Evolutionary conservation across 2,329 filamentous ascomycete species (phyloP).

Genomic region (Fusarium abutilonis): DNA sequence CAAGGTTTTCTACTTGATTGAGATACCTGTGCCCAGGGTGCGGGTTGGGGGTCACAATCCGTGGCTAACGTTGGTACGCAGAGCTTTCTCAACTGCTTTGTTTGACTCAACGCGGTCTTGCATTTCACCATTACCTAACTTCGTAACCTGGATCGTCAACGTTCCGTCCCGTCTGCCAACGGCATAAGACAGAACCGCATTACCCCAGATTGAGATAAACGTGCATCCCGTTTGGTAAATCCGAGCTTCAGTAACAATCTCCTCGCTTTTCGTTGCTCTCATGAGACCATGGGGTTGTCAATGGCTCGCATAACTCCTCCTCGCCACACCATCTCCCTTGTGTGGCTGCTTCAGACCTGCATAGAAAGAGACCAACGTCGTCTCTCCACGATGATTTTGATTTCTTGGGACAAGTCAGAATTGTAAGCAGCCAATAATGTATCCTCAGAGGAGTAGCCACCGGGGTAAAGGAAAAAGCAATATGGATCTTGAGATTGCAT

Average conservation of each 20-base stretch:
- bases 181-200: conserved; percentile 15
- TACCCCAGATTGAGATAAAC: conserved; percentile 10
- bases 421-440: not conserved
- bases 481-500: conserved; percentile 29
- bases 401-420: not conserved
- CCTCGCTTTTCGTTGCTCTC: conserved; percentile 1
- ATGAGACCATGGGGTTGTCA: conserved; percentile 2
- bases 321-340: conserved; percentile 10
- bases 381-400: conserved; percentile 13
- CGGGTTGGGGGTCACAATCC: conserved; percentile 23
- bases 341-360: conserved; percentile 37
- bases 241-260: conserved; percentile 7
- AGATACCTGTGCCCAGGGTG: conserved; percentile 15
- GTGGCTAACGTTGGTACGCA: not conserved
- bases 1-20: conserved; percentile 17
- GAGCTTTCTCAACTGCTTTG: not conserved
- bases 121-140: not conserved
- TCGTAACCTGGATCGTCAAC: not conserved
- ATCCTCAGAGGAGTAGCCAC: not conserved
- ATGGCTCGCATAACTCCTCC: conserved; percentile 36
- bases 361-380: conserved; percentile 27
- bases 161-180: conserved; percentile 20
- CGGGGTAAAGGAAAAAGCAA: conserved; percentile 22
- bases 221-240: conserved; percentile 1
- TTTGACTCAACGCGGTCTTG: not conserved